Percentiles rank a stretch among this genome's conserved stretches.
Evolutionary conservation across 805 yeast species (phyloP).

Genomic region (Ogataea nakhonphanomensis): DNA sequence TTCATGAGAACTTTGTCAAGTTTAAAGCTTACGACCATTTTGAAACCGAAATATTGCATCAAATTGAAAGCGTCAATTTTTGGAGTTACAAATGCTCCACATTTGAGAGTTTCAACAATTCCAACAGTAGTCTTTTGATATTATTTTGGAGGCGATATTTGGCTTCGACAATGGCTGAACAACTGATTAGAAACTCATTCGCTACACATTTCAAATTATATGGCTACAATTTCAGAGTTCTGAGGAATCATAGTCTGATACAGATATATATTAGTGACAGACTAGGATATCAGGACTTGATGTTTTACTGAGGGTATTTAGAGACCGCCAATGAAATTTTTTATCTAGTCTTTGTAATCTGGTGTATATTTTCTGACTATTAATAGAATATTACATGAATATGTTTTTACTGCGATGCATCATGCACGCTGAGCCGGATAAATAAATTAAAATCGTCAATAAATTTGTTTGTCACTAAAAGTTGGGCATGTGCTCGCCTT

Average conservation of each 20-base stretch:
- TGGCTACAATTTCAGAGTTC: constrained; percentile 26
- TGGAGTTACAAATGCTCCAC: constrained; percentile 15
- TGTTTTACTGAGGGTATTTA: constrained; percentile 16
- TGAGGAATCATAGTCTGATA: constrained; percentile 16
- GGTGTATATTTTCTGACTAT: too few relatives aligned
- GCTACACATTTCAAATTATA: constrained; percentile 19
- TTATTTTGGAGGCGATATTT: constrained; percentile 26
- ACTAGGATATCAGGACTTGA: constrained; percentile 22
- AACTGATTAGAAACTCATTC: constrained; percentile 3
- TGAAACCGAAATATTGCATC: constrained; percentile 20
- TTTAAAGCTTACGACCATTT: constrained; percentile 19
- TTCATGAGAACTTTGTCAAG: constrained; percentile 18
- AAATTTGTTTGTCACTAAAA: too few relatives aligned
- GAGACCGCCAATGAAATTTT: not conserved
- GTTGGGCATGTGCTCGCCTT: too few relatives aligned
- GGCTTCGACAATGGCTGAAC: constrained; percentile 13
- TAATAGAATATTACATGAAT: too few relatives aligned
- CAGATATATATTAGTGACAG: constrained; percentile 20
- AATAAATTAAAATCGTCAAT: too few relatives aligned
- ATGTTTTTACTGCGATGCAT: too few relatives aligned
- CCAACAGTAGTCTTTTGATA: constrained; percentile 19
- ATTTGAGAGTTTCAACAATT: constrained; percentile 20
- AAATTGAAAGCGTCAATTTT: constrained; percentile 18
- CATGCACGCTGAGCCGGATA: too few relatives aligned
- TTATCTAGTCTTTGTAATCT: too few relatives aligned